A percentile compares a stretch with the other conserved stretches of the same genome.
Conservation (phyloP, 345 rosid genomes). For the Syzygium aqueum region DNA sequence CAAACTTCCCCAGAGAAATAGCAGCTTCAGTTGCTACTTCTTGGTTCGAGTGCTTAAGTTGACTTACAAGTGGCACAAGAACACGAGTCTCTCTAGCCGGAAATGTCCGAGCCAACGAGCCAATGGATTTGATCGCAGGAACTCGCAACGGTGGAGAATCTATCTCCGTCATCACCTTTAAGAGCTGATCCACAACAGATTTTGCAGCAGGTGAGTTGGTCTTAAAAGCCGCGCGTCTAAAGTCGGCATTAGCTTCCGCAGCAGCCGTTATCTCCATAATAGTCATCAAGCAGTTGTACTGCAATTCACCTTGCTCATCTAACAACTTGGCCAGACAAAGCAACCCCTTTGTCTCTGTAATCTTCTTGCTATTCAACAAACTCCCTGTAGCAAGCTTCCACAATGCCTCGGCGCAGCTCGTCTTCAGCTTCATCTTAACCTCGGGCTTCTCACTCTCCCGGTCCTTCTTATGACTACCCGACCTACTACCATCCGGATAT, state of each 20-base stretch:
- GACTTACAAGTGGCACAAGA: slow-evolving; percentile 9
- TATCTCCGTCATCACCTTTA: slow-evolving; percentile 2
- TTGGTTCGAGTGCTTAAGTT: not conserved
- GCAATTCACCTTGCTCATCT: slow-evolving; percentile 8
- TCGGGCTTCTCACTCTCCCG: slow-evolving; percentile 5
- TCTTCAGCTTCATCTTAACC: slow-evolving; percentile 5
- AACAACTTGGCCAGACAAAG: slow-evolving; percentile 13
- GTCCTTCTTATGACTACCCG: not conserved
- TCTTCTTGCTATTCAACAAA: slow-evolving; percentile 5
- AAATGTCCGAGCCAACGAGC: slow-evolving; percentile 13
- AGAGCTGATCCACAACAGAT: slow-evolving; percentile 12
- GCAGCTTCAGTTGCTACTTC: slow-evolving; percentile 8
- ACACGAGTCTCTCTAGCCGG: slow-evolving; percentile 8
- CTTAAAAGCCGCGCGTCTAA: slow-evolving; percentile 11
- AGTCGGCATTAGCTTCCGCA: slow-evolving; percentile 7
- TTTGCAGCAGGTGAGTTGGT: slow-evolving; percentile 12
- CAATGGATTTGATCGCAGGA: slow-evolving; percentile 7
- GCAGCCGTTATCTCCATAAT: slow-evolving; percentile 13
- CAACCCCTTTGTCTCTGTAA: slow-evolving; percentile 11
- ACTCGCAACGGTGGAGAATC: not conserved
- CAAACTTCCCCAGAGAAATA: slow-evolving; percentile 5
- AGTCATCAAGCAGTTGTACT: slow-evolving; percentile 7
- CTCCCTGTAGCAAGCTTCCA: slow-evolving; percentile 8
- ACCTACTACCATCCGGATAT: not conserved
- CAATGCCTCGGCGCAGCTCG: slow-evolving; percentile 4